Conservation (phyloP, 192 early-diverging fungal species). For the Backusella liffmaniae region DNA sequence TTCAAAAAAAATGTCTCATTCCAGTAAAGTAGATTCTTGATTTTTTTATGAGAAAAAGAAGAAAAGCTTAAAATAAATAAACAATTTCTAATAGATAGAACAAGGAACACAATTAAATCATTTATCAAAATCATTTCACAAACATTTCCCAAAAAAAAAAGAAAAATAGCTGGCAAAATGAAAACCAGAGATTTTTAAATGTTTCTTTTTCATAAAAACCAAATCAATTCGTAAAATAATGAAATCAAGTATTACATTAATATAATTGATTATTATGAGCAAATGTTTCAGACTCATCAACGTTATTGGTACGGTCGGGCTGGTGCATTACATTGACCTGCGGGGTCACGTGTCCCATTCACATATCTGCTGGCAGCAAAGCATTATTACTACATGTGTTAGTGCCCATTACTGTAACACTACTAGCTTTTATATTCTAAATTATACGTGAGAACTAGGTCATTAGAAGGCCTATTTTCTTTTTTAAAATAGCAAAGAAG, state of each 20-base stretch:
- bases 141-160: neutral
- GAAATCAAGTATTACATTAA: neutral
- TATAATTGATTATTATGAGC: neutral
- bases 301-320: neutral
- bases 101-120: neutral
- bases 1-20: slow-evolving; percentile 6
- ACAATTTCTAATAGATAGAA: neutral
- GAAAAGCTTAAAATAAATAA: neutral
- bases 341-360: no score
- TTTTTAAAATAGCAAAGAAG: no score
- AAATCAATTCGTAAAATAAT: neutral
- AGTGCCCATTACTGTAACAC: no score
- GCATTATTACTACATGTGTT: no score
- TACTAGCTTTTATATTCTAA: no score
- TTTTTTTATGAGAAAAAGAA: neutral
- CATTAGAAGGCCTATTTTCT: no score
- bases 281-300: neutral
- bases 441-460: no score
- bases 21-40: neutral
- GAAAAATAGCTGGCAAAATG: neutral
- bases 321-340: no score
- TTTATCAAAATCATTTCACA: no score
- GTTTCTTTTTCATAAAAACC: slow-evolving; percentile 3
- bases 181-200: neutral
- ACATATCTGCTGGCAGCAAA: no score